Conservation (phyloP, 2,329 filamentous ascomycete species). For the Alternaria sp. region DNA sequence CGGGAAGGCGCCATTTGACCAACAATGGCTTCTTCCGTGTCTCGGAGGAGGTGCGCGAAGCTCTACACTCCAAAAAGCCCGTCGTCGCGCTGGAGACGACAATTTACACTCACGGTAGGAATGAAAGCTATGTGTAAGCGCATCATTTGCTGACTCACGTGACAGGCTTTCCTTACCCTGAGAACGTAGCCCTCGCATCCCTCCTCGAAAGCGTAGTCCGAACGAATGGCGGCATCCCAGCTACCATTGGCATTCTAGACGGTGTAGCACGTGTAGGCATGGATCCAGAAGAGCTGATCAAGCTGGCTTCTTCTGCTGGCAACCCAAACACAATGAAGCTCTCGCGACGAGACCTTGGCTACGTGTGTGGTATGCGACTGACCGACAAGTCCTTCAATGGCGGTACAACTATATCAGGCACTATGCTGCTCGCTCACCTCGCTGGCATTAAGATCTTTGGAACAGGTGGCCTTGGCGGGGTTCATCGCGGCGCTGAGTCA, state of each 20-base stretch:
- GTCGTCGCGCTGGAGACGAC: conserved; percentile 94
- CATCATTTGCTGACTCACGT: conserved; percentile 8
- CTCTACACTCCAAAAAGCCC: conserved; percentile 74
- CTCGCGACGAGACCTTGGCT: conserved; percentile 85
- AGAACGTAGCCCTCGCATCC: conserved; percentile 76
- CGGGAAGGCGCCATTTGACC: conserved; percentile 36
- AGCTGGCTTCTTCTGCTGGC: conserved; percentile 69
- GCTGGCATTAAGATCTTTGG: conserved; percentile 93
- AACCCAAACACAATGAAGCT: conserved; percentile 76
- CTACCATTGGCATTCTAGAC: conserved; percentile 86
- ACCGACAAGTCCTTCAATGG: conserved; percentile 75
- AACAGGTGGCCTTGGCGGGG: conserved; percentile 91
- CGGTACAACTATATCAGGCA: conserved; percentile 91
- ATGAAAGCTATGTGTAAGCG: neutral
- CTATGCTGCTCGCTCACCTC: conserved; percentile 85
- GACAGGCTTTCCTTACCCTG: conserved; percentile 71
- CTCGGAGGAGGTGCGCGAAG: conserved; percentile 82
- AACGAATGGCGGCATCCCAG: conserved; percentile 77
- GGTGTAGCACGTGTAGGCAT: conserved; percentile 85
- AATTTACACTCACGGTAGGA: conserved; percentile 89
- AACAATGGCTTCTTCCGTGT: conserved; percentile 67
- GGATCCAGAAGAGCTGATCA: conserved; percentile 71
- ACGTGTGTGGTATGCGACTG: conserved; percentile 75
- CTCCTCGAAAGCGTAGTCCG: conserved; percentile 83
- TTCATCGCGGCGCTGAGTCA: conserved; percentile 85